Evolutionary conservation across 768 basidiomycete species (phyloP), one percentile per base, ranked within the genome.

Genomic region (Strobilomyces echinocephalus): DNA sequence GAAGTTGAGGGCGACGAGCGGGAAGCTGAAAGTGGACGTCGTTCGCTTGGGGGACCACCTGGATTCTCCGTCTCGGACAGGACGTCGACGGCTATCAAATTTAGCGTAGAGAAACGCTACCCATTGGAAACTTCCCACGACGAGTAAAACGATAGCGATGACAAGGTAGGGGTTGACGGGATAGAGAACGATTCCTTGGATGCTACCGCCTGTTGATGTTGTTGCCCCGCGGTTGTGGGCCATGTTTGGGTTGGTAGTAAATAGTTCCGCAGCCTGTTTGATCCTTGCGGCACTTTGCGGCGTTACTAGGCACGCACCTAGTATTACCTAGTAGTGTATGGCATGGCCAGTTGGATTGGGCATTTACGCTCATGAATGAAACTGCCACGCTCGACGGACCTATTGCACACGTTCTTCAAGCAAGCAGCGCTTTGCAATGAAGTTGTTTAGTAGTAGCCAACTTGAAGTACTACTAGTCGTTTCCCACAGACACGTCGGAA

Each of bases 1-100:
- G 0, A 63, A 46, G 50, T 78, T 70, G 34, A 67, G 16, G 11
- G 72, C 5, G 3, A 72, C 74, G 12, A 63, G 36, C 26, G 53
- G 72, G n/a, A 76, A 14, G 30, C 26, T 56, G 38, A 57, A 4
- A 12, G 68, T 21, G 11, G 66, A 65, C 1, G 43, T 8, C 52
- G 36, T 45, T 43, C 54, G 50, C 20, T 39, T 38, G 33, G 52
- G 42, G 36, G 50, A 24, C 11, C 34, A 39, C 0, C 34, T 35
- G 1, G 53, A 40, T 36, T 53, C 52, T 43, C 50, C 54, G 28
- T 54, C 59, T n/a, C 51, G 38, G 14, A 41, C 14, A 3, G 43
- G n/a, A 26, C 45, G 57, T 26, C 12, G 53, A 7, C 47, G 52
- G 41, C 60, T 55, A 24, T 51, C 45, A 15, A 55, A 40, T 43